Conservation (phyloP, 495 filamentous ascomycete genomes). For the Immersiella caudata region DNA sequence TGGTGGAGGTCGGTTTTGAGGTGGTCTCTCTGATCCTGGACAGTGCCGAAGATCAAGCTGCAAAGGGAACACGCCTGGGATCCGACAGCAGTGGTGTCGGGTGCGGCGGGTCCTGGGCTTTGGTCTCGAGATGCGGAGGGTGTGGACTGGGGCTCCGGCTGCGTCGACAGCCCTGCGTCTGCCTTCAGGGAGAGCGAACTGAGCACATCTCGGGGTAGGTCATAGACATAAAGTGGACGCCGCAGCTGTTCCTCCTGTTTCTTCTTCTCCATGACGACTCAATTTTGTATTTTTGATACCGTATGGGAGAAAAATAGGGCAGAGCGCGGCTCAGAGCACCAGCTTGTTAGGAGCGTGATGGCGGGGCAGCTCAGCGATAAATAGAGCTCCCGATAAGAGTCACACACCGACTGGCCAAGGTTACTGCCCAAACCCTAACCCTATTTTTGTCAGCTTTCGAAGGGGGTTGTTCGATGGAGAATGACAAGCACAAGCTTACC, state of each 20-base stretch:
- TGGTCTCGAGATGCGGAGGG: slow-evolving; percentile 40
- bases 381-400: no score
- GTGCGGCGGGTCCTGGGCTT: slow-evolving; percentile 29
- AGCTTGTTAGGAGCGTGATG: no score
- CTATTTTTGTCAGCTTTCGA: no score
- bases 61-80: slow-evolving; percentile 85
- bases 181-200: slow-evolving; percentile 65
- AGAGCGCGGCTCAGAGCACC: not conserved
- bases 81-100: slow-evolving; percentile 50
- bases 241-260: slow-evolving; percentile 43
- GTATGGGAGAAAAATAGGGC: not conserved
- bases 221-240: slow-evolving; percentile 68
- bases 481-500: no score
- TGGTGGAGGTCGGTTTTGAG: slow-evolving; percentile 89
- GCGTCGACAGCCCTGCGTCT: slow-evolving; percentile 38
- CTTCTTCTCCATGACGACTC: slow-evolving; percentile 33
- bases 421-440: no score
- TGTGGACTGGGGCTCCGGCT: slow-evolving; percentile 29
- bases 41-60: slow-evolving; percentile 64
- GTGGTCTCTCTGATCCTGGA: slow-evolving; percentile 84
- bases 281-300: not conserved
- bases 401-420: no score
- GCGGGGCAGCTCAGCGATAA: no score
- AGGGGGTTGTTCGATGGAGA: no score
- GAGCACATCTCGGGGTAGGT: slow-evolving; percentile 79